These are phyloP conservation scores for Closterium sp. DNA, from an alignment of 139 green algal species.

Conservation along the genomic window DNA sequence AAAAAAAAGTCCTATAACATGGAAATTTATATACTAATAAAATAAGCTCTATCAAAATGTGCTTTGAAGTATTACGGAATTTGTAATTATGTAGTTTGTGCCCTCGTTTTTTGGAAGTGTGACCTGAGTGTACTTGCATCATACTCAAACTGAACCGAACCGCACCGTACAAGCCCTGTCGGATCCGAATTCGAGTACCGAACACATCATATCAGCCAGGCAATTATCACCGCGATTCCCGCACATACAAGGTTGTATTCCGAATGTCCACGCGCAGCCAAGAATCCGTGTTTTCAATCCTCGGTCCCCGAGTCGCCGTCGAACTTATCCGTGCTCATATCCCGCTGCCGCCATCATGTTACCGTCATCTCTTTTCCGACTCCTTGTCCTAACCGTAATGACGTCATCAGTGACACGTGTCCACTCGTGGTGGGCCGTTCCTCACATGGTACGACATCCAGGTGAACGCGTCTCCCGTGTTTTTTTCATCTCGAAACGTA, in stretches of 20 bases:
- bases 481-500: too few species aligned
- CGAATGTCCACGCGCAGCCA: background rate
- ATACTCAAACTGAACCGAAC: background rate
- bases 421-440: background rate
- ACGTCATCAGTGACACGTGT: background rate
- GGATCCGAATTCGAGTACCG: background rate
- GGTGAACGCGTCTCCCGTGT: too few species aligned
- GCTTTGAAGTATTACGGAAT: too few species aligned
- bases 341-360: background rate
- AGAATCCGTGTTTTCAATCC: background rate
- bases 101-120: too few species aligned
- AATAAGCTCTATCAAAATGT: too few species aligned
- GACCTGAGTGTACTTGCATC: background rate
- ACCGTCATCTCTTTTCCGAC: background rate
- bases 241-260: background rate
- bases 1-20: too few species aligned
- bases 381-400: background rate
- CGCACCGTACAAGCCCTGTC: background rate
- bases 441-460: background rate
- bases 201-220: background rate
- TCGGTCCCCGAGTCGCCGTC: background rate
- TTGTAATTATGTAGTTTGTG: too few species aligned
- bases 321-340: background rate
- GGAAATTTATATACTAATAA: too few species aligned
- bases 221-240: background rate